These are phyloP conservation scores for Polysphondylium violaceum DNA, from an alignment of 78 protist genomes.

Conservation along the genomic window DNA sequence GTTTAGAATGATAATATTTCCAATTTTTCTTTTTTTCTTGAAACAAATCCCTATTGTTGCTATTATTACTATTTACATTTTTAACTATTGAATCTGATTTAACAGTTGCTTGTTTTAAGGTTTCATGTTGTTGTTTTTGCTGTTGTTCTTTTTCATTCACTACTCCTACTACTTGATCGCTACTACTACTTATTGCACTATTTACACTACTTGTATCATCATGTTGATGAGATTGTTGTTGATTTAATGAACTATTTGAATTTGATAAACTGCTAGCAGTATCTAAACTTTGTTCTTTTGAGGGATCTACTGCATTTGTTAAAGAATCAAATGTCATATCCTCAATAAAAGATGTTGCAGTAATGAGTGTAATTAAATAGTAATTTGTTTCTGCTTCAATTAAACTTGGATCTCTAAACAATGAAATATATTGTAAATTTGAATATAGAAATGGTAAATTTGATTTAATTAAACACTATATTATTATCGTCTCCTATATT, in stretches of 20 bases:
- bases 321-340: constrained; percentile 72
- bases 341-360: constrained; percentile 70
- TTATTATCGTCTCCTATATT: too few relatives aligned
- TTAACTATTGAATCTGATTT: background rate
- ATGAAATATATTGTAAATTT: constrained; percentile 60
- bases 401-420: constrained; percentile 77
- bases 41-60: background rate
- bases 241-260: too few relatives aligned
- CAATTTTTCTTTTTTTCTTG: constrained; percentile 14
- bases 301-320: constrained; percentile 15
- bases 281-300: constrained; percentile 6
- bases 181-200: background rate
- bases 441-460: constrained; percentile 72
- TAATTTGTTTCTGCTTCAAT: constrained; percentile 72
- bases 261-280: too few relatives aligned
- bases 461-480: constrained; percentile 72
- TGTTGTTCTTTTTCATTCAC: background rate
- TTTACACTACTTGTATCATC: background rate
- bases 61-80: background rate
- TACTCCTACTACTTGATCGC: background rate
- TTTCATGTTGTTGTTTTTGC: constrained; percentile 19
- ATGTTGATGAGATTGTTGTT: background rate
- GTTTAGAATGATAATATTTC: constrained; percentile 30
- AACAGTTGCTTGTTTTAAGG: background rate
- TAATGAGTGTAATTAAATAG: constrained; percentile 57